phyloP scores from a whole-genome alignment of 371 early-diverging fungal genomes.

The Apophysomyces trapeziformis region DNA sequence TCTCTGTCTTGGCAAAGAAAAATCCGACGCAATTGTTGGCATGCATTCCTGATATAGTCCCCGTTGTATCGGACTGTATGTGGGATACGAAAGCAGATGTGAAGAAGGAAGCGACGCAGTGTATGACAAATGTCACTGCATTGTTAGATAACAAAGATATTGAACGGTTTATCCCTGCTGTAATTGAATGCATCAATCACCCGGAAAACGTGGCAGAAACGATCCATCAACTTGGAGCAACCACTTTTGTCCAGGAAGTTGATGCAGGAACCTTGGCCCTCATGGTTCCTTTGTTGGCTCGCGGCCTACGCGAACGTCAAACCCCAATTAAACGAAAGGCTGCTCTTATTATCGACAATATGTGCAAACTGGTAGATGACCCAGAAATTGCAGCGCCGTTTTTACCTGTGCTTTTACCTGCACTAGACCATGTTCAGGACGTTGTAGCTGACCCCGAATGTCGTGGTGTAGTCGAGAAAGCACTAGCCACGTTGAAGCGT shows the following conservation, averaged over 20 bases:
- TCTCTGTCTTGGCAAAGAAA: conserved; percentile 54
- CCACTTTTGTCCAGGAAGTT: conserved; percentile 77
- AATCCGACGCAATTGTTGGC: conserved; percentile 62
- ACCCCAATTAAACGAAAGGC: conserved; percentile 75
- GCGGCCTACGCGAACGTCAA: conserved; percentile 68
- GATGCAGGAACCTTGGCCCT: conserved; percentile 80
- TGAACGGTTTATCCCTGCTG: conserved; percentile 61
- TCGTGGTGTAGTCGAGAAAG: conserved; percentile 62
- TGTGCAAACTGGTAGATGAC: conserved; percentile 82
- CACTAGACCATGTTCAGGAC: conserved; percentile 74
- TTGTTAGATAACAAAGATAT: conserved; percentile 67
- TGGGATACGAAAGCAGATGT: conserved; percentile 75
- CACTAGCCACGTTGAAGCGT: conserved; percentile 45
- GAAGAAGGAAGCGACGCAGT: conserved; percentile 47
- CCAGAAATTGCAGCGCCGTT: conserved; percentile 81
- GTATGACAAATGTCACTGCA: conserved; percentile 51
- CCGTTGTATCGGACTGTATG: conserved; percentile 71
- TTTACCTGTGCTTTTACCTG: conserved; percentile 78
- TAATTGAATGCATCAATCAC: conserved; percentile 64
- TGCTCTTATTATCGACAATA: conserved; percentile 82
- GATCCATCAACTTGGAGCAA: conserved; percentile 64
- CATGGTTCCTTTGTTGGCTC: conserved; percentile 75
- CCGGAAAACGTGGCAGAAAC: conserved; percentile 67
- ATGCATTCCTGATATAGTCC: conserved; percentile 70
- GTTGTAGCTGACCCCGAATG: conserved; percentile 80